phyloP scores from a whole-genome alignment of 768 basidiomycete genomes.

The Collybia sp. region DNA sequence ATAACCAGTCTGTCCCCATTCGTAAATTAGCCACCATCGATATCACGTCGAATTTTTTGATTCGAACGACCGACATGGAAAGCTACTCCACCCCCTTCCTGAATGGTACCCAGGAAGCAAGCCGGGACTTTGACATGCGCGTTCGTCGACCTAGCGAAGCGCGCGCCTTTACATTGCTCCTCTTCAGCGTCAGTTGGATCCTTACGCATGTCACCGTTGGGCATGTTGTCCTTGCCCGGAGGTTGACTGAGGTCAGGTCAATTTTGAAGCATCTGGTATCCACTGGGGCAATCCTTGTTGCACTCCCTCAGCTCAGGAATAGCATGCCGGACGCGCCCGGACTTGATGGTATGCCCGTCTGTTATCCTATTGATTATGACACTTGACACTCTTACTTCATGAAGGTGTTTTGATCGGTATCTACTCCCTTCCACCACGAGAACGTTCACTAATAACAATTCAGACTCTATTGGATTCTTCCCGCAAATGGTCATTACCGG shows the following conservation, averaged over 20 bases:
- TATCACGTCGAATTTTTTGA: constrained; percentile 42
- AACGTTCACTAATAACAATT: background rate
- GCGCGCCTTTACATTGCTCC: constrained; percentile 36
- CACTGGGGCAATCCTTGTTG: constrained; percentile 35
- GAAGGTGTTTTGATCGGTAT: constrained; percentile 45
- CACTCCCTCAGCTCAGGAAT: constrained; percentile 45
- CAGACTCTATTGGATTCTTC: constrained; percentile 54
- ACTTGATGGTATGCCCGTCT: constrained; percentile 30
- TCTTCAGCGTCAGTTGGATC: constrained; percentile 49
- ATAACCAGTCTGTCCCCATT: constrained; percentile 35
- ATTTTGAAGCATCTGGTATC: constrained; percentile 34
- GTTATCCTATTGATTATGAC: background rate
- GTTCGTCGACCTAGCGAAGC: constrained; percentile 40
- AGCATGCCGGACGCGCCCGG: constrained; percentile 57
- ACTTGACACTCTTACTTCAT: background rate
- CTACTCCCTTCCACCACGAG: constrained; percentile 2
- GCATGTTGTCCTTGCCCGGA: constrained; percentile 38
- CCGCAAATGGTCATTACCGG: constrained; percentile 51
- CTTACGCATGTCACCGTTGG: constrained; percentile 48
- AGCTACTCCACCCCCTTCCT: constrained; percentile 23
- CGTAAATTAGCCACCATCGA: constrained; percentile 36
- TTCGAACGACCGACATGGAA: constrained; percentile 32
- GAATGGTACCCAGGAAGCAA: constrained; percentile 17
- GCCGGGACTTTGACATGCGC: constrained; percentile 41
- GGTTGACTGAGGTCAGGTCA: constrained; percentile 20